Percentiles rank a stretch among this genome's conserved stretches.
These are phyloP conservation scores for Hordeum vulgare DNA, from an alignment of 176 grass and related monocot genomes.

Conservation along the genomic window DNA sequence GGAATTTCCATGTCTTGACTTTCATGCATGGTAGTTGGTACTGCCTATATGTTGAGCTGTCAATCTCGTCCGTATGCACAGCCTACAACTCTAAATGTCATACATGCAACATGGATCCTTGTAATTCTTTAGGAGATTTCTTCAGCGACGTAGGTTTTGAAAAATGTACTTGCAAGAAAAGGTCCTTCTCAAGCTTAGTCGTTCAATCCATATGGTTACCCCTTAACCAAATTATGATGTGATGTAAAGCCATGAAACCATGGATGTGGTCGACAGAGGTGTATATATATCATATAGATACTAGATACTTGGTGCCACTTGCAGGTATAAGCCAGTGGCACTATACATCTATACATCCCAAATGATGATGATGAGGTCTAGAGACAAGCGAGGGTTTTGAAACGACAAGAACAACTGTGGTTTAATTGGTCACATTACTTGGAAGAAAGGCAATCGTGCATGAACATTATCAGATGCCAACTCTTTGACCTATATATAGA, in stretches of 20 bases:
- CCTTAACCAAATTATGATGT: background rate
- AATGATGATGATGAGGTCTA: background rate
- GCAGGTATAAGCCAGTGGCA: background rate
- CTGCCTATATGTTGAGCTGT: background rate
- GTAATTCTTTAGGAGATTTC: background rate
- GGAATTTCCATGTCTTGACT: background rate
- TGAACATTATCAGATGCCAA: too few relatives aligned
- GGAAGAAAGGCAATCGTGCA: too few relatives aligned
- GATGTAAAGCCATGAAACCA: background rate
- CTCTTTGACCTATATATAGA: too few relatives aligned
- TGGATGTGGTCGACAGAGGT: background rate
- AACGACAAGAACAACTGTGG: background rate
- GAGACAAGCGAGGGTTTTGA: background rate
- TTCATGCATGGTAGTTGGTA: background rate
- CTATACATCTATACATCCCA: background rate
- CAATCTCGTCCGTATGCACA: background rate
- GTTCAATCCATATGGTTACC: background rate
- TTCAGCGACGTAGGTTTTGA: background rate
- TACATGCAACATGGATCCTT: background rate
- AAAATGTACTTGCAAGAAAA: background rate
- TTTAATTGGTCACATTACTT: too few relatives aligned
- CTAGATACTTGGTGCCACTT: background rate
- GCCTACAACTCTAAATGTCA: background rate
- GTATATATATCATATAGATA: background rate
- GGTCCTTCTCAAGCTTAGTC: background rate